Evolutionary conservation across 257 asterid genomes (phyloP).

Genomic region (Gardenia jasminoides): DNA sequence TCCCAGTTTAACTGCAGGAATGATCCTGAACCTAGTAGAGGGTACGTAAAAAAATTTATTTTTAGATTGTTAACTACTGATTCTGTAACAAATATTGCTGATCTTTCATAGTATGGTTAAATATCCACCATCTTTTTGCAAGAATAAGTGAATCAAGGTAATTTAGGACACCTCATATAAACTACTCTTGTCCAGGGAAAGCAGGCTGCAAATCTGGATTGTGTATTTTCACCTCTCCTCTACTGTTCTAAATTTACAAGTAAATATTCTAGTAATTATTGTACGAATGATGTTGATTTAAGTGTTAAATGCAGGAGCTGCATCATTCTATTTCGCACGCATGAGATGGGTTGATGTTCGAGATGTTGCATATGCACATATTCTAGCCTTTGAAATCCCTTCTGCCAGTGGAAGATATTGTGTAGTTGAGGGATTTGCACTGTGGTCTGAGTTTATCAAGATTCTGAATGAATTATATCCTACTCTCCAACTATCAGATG

Average conservation of each 20-base stretch:
- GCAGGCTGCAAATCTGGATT: background rate
- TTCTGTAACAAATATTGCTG: background rate
- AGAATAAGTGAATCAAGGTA: too few species aligned
- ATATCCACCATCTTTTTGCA: too few species aligned
- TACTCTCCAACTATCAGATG: constrained; percentile 40
- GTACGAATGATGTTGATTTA: background rate
- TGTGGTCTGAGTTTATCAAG: constrained; percentile 40
- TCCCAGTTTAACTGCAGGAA: background rate
- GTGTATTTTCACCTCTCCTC: background rate
- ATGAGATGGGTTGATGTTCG: constrained; percentile 59
- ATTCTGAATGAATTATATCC: constrained; percentile 51
- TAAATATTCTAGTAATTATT: background rate
- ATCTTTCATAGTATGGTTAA: background rate
- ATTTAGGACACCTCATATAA: too few species aligned
- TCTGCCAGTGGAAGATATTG: constrained; percentile 66
- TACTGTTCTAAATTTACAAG: background rate
- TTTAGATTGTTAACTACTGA: background rate
- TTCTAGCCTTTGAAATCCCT: constrained; percentile 59
- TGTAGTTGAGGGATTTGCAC: constrained; percentile 46
- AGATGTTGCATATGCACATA: constrained; percentile 73
- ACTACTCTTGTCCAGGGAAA: too few species aligned
- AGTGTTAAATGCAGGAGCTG: constrained; percentile 29
- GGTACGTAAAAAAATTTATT: background rate
- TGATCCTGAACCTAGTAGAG: background rate
- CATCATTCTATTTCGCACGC: constrained; percentile 24